Base-by-base conservation (phyloP, 2,329 filamentous ascomycete genomes). In the Catunica adiposa region DNA sequence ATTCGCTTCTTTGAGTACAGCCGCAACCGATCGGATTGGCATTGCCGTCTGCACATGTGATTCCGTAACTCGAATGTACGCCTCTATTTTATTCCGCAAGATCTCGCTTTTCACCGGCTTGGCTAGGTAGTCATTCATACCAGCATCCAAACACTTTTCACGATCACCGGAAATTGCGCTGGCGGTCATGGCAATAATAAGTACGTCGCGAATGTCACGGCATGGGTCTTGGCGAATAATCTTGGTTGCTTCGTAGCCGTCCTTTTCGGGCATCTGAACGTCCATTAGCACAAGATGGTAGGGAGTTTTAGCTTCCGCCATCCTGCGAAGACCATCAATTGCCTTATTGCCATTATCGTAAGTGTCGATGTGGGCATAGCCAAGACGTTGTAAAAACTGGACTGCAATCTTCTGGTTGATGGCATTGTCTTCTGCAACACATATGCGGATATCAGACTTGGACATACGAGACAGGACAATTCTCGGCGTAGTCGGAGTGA, bases 101-200 rank as follows among this genome's bases (percentile, higher is more conserved):
- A 94, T 82, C 50, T 89, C 85, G 3, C 86, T 87, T 59, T 89
- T 79, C n/a, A 97, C 90, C 1, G 90, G 90, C 66, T 97, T 97
- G 15, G 90, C 89, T 1, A 96, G 78, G 63, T 96, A 97, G 64
- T 96, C 92, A 67, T 96, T 95, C 90, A 97, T 97, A 47, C 90
- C 90, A 1, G 88, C 87, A 52, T 89, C 87, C n/a, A 96, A 72
- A 62, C 90, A 96, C 69, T 94, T 96, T 66, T 97, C 90, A 51
- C 89, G 77, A 65, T 97, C 90, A 17, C 90, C 90, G 65, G 92
- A 86, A 59, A 97, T 97, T 2, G 90, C 90, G 25, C 84, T 89
- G 1, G 90, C 90, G 1, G 90, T 97, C 90, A 97, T 96, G 55
- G 90, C 90, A 62, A 97, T 96, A 51, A 97, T 86, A n/a, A 96